Conservation (phyloP, 2,329 filamentous ascomycete species). For the Didymella pinodella region DNA sequence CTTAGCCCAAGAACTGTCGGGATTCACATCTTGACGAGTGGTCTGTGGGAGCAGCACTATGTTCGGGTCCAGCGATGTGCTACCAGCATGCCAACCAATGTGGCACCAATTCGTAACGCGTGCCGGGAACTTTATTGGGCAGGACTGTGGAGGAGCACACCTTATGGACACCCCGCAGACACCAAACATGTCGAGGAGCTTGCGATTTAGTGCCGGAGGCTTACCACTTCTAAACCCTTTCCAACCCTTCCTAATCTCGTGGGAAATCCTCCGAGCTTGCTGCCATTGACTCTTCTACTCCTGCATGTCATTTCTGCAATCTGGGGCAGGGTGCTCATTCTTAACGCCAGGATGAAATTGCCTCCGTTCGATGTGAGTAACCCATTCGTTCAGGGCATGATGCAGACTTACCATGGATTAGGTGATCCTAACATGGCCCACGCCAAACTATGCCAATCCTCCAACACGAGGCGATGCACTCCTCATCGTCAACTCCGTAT, state of each 20-base stretch:
- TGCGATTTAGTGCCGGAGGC: constrained; percentile 19
- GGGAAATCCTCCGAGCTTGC: constrained; percentile 4
- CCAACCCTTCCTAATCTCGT: constrained; percentile 4
- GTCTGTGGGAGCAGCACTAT: constrained; percentile 13
- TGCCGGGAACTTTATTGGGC: constrained; percentile 14
- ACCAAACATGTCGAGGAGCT: constrained; percentile 16
- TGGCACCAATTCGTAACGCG: constrained; percentile 16
- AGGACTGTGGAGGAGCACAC: constrained; percentile 3
- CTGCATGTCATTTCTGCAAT: constrained; percentile 17
- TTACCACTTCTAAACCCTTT: constrained; percentile 3
- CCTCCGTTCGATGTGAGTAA: constrained; percentile 41
- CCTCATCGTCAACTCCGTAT: constrained; percentile 51
- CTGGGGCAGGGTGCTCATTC: constrained; percentile 13
- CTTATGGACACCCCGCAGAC: constrained; percentile 15
- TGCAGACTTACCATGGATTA: constrained; percentile 1
- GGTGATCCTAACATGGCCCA: constrained; percentile 49
- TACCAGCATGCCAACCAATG: constrained; percentile 20
- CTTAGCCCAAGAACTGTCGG: neutral
- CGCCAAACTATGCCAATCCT: constrained; percentile 53
- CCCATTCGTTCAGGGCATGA: neutral
- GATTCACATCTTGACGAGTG: constrained; percentile 1
- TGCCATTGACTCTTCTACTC: constrained; percentile 11
- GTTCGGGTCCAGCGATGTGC: constrained; percentile 11
- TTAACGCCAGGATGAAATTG: constrained; percentile 34
- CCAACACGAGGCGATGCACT: constrained; percentile 51